Evolutionary conservation across 257 asterid genomes (phyloP), one percentile per base, ranked within the genome.

Genomic region (Cinchona pubescens): DNA sequence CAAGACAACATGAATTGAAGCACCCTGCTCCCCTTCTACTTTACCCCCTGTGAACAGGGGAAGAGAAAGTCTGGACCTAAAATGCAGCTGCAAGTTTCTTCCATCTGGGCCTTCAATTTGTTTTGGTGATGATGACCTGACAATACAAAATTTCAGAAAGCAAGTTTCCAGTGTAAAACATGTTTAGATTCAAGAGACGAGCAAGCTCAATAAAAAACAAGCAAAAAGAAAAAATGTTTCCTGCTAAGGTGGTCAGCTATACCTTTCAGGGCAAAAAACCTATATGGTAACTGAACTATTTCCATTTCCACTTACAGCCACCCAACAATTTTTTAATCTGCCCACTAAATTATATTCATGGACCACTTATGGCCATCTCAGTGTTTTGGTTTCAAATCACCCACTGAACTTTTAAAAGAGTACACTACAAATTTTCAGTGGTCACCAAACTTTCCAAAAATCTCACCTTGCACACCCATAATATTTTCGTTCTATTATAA

Each of bases 1-100:
- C 66, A 94, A 79, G 66, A 92, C 96, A 70, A 88, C 91, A 77
- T 94, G 98, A 77, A 92, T 90, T 16, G 96, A 16, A 74, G 98
- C 99, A 81, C 98, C 96, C 81, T 90, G 99, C 83, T 94, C 99
- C 30, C 99, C 99, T 88, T 92, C 97, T 59, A 94, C 97, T 85
- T 91, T 91, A 38, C 97, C 99, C 37, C 98, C 98, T 18, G 99
- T 94, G 82, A 89, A 94, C 70, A 94, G 89, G n/a, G 99, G 99
- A 75, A 92, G 87, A 61, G 99, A 90, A 16, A 94, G 92, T 76
- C 98, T 83, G 58, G 99, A 87, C 82, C 73, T 88, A 69, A 90
- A 94, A 74, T 85, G 94, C 73, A 94, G 96, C 90, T 92, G 97
- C 85, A 92, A 83, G 84, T 86, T 92, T 85, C 97, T 87, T 70